Conservation (phyloP, 2,329 filamentous ascomycete species). For the Fusarium equiseti region DNA sequence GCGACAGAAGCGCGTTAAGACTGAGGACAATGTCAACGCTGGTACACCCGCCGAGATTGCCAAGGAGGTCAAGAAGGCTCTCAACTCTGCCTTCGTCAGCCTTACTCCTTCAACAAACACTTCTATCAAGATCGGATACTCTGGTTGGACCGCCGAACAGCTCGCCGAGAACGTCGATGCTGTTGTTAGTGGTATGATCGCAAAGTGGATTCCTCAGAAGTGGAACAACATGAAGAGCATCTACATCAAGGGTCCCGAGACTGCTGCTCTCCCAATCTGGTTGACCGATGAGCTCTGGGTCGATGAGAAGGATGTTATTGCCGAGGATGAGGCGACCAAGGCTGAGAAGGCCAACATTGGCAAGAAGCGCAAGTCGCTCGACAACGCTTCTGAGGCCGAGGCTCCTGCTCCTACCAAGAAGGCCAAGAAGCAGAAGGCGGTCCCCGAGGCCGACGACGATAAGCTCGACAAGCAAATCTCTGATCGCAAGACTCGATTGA, state of each 20-base stretch:
- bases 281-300: constrained; percentile 92
- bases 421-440: constrained; percentile 51
- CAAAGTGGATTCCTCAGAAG: constrained; percentile 84
- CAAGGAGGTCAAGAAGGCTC: constrained; percentile 82
- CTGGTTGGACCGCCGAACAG: constrained; percentile 79
- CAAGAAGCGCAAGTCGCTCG: constrained; percentile 72
- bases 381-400: constrained; percentile 59
- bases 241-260: constrained; percentile 91
- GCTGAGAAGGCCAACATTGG: constrained; percentile 69
- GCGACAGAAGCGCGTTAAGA: constrained; percentile 66
- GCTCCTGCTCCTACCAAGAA: constrained; percentile 57
- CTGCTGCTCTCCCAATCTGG: constrained; percentile 93
- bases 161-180: constrained; percentile 84
- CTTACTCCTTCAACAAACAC: constrained; percentile 84
- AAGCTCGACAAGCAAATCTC: constrained; percentile 70
- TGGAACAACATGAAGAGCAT: constrained; percentile 88
- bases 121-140: constrained; percentile 81
- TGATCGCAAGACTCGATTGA: constrained; percentile 68
- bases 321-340: constrained; percentile 67
- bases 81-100: constrained; percentile 83
- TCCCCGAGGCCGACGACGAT: constrained; percentile 62
- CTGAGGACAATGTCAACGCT: constrained; percentile 55
- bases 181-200: constrained; percentile 76
- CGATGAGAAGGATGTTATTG: constrained; percentile 79
- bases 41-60: constrained; percentile 76